Evolutionary conservation across 805 yeast genomes (phyloP).

Genomic region (Yamadazyma philogaea): DNA sequence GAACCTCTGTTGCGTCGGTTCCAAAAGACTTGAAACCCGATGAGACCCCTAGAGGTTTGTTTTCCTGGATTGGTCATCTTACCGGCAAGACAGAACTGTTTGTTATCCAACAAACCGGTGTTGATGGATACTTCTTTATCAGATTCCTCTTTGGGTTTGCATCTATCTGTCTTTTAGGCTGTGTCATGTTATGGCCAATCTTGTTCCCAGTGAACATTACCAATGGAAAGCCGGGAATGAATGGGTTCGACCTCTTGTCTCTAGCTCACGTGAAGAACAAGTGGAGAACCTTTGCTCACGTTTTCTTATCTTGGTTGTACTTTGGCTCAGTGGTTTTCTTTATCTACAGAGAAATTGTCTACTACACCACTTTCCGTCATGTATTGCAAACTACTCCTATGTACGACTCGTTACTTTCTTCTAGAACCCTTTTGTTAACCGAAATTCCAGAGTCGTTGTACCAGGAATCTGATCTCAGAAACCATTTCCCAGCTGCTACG

Average conservation of each 20-base stretch:
- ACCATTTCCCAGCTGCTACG: slow-evolving; percentile 61
- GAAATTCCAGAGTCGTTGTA: slow-evolving; percentile 54
- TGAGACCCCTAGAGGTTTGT: slow-evolving; percentile 42
- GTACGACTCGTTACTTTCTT: slow-evolving; percentile 64
- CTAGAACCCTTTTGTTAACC: slow-evolving; percentile 70
- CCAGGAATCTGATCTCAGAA: slow-evolving; percentile 48
- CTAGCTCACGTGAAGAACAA: slow-evolving; percentile 61
- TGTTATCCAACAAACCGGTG: slow-evolving; percentile 64
- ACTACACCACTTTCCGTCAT: slow-evolving; percentile 70
- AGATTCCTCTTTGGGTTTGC: slow-evolving; percentile 60
- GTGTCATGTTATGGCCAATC: slow-evolving; percentile 61
- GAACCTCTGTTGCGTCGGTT: slow-evolving; percentile 43
- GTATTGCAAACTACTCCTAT: slow-evolving; percentile 70
- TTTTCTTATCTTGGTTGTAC: slow-evolving; percentile 70
- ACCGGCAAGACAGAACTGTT: slow-evolving; percentile 56
- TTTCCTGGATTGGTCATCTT: slow-evolving; percentile 54
- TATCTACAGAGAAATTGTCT: slow-evolving; percentile 71
- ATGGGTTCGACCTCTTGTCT: slow-evolving; percentile 64
- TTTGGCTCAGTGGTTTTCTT: slow-evolving; percentile 64
- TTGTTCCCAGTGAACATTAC: slow-evolving; percentile 74
- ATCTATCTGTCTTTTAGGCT: slow-evolving; percentile 49
- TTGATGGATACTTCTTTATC: slow-evolving; percentile 74
- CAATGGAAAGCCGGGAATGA: slow-evolving; percentile 48
- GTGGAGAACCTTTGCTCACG: slow-evolving; percentile 69
- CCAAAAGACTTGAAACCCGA: slow-evolving; percentile 46